These are phyloP conservation scores for Microbotryum intermedium DNA, from an alignment of 1,284 basidiomycete species.

Conservation along the genomic window DNA sequence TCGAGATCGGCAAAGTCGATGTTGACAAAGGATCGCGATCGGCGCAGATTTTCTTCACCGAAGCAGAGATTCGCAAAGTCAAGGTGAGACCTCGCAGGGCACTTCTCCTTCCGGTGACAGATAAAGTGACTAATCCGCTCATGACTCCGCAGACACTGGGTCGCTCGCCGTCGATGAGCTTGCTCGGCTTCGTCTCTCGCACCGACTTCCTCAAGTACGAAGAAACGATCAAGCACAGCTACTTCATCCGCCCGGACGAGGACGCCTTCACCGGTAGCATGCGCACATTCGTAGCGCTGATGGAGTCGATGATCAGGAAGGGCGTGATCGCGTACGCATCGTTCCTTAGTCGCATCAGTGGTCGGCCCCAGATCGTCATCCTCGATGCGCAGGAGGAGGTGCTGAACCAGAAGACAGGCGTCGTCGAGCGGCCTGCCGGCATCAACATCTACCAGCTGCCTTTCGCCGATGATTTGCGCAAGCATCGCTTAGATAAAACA, in stretches of 20 bases:
- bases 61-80: conserved; percentile 73
- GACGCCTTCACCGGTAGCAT: conserved; percentile 80
- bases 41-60: conserved; percentile 65
- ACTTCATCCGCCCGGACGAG: conserved; percentile 90
- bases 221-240: conserved; percentile 83
- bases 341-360: conserved; percentile 61
- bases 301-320: conserved; percentile 73
- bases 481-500: conserved; percentile 47
- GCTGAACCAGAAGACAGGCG: conserved; percentile 59
- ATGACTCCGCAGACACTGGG: conserved; percentile 13
- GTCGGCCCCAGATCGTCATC: conserved; percentile 70
- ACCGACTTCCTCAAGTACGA: conserved; percentile 57
- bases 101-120: conserved; percentile 42
- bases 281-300: conserved; percentile 77
- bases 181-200: conserved; percentile 80
- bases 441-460: conserved; percentile 87
- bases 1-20: conserved; percentile 33
- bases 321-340: conserved; percentile 72
- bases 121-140: conserved; percentile 50
- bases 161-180: conserved; percentile 55
- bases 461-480: conserved; percentile 86
- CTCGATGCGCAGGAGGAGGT: conserved; percentile 52
- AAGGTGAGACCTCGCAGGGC: conserved; percentile 40
- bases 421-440: conserved; percentile 70
- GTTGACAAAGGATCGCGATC: conserved; percentile 14